phyloP scores from a whole-genome alignment of 129 eudicot genomes.

The Kitagawia praeruptora region DNA sequence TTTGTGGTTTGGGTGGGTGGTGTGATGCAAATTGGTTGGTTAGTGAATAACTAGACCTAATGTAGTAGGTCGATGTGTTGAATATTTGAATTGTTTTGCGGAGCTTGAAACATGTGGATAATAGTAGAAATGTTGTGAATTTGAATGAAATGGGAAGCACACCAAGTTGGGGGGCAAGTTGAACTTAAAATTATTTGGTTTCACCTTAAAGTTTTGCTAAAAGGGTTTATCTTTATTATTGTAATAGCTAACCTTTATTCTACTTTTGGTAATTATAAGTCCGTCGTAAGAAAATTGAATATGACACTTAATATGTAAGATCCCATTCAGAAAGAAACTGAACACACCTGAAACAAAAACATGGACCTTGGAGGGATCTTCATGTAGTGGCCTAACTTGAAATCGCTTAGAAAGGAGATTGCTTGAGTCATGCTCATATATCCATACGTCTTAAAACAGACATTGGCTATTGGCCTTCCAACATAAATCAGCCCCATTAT shows the following conservation, averaged over 20 bases:
- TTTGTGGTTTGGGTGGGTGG: no score
- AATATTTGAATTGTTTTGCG: no score
- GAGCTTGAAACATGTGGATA: no score
- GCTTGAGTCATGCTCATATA: slow-evolving; percentile 79
- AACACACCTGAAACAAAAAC: slow-evolving; percentile 67
- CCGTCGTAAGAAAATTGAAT: not conserved
- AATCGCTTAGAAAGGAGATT: slow-evolving; percentile 53
- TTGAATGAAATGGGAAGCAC: no score
- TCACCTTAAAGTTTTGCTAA: not conserved
- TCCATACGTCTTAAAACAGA: slow-evolving; percentile 68
- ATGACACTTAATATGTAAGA: not conserved
- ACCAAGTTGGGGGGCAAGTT: not conserved
- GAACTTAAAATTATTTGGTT: no score
- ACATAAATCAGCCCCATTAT: slow-evolving; percentile 59
- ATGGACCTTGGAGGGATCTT: slow-evolving; percentile 82
- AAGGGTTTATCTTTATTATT: not conserved
- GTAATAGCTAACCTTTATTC: not conserved
- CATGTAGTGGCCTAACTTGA: slow-evolving; percentile 87
- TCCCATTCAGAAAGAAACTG: not conserved
- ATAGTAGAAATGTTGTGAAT: no score
- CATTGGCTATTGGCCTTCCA: slow-evolving; percentile 79
- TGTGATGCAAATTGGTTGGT: no score
- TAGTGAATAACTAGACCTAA: no score
- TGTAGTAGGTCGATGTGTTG: no score
- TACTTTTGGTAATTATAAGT: not conserved